A percentile compares a stretch with the other conserved stretches of the same genome.
Evolutionary conservation across 768 basidiomycete genomes (phyloP).

Genomic region (Kondoa malvinella): DNA sequence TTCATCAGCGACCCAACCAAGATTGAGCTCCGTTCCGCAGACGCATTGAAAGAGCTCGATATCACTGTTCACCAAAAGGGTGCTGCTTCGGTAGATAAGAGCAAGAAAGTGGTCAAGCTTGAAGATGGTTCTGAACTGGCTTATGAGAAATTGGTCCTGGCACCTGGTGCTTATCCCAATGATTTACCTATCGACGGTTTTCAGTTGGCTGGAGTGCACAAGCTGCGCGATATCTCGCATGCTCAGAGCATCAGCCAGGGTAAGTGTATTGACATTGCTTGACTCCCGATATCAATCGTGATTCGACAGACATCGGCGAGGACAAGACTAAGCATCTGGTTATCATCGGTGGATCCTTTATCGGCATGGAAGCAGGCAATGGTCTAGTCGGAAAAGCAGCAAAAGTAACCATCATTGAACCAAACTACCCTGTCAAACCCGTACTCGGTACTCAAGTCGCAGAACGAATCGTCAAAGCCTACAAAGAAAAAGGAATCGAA

Average conservation of each 20-base stretch:
- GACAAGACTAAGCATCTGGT: slow-evolving; percentile 19
- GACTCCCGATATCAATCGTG: background rate
- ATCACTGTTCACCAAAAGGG: slow-evolving; percentile 49
- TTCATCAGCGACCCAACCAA: slow-evolving; percentile 62
- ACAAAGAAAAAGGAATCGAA: slow-evolving; percentile 63
- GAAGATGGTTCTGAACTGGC: slow-evolving; percentile 45
- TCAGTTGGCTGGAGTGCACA: slow-evolving; percentile 57
- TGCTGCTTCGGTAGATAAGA: slow-evolving; percentile 52
- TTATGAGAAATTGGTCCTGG: slow-evolving; percentile 65
- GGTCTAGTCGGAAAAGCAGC: slow-evolving; percentile 47
- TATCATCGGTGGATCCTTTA: slow-evolving; percentile 63
- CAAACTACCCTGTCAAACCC: slow-evolving; percentile 66
- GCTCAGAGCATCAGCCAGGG: slow-evolving; percentile 38
- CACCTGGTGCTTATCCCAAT: slow-evolving; percentile 56
- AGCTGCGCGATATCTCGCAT: slow-evolving; percentile 53
- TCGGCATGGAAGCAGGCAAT: slow-evolving; percentile 79
- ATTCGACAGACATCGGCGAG: slow-evolving; percentile 6
- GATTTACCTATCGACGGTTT: slow-evolving; percentile 58
- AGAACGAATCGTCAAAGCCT: slow-evolving; percentile 57
- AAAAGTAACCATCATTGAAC: slow-evolving; percentile 66
- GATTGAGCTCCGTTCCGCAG: slow-evolving; percentile 52
- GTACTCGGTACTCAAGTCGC: slow-evolving; percentile 69
- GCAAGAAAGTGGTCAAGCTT: slow-evolving; percentile 47
- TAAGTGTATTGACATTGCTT: background rate
- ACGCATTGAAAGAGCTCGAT: slow-evolving; percentile 48